These are phyloP conservation scores for Tylopilus subfusipes DNA, from an alignment of 768 basidiomycete species.

Conservation along the genomic window DNA sequence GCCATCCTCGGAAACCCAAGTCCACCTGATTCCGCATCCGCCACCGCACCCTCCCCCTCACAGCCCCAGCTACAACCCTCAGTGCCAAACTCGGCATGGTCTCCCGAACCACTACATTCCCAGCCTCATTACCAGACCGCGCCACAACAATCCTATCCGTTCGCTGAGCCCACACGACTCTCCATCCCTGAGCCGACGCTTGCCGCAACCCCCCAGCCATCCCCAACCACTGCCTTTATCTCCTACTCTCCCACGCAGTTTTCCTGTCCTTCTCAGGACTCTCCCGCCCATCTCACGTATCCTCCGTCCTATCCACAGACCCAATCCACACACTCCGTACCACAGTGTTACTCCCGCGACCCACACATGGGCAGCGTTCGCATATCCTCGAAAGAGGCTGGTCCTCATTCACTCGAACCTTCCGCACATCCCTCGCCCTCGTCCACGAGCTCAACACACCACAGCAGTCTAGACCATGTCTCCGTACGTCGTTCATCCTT, in stretches of 20 bases:
- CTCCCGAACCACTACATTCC: constrained; percentile 32
- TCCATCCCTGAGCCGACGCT: constrained; percentile 33
- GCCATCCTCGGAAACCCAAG: constrained; percentile 83
- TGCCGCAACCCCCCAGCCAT: constrained; percentile 23
- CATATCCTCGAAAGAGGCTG: constrained; percentile 25
- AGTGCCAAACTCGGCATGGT: constrained; percentile 36
- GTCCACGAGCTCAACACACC: constrained; percentile 40
- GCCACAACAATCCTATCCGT: constrained; percentile 20
- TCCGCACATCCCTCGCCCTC: constrained; percentile 40
- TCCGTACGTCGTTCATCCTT: constrained; percentile 23
- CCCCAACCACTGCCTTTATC: constrained; percentile 30
- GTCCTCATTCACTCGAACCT: constrained; percentile 24
- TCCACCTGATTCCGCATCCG: constrained; percentile 35
- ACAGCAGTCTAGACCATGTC: constrained; percentile 34
- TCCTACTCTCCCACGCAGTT: constrained; percentile 32
- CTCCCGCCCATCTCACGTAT: constrained; percentile 41
- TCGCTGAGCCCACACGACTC: constrained; percentile 29
- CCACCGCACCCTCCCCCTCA: constrained; percentile 26
- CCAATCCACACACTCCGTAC: constrained; percentile 18
- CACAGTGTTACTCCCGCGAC: constrained; percentile 51
- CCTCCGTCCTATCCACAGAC: constrained; percentile 23
- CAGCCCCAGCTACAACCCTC: constrained; percentile 22
- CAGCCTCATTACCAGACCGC: constrained; percentile 30
- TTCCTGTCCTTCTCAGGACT: constrained; percentile 29
- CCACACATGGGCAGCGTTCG: constrained; percentile 32